Base-by-base conservation (phyloP, 805 yeast species). In the Zygosaccharomyces bailii region DNA sequence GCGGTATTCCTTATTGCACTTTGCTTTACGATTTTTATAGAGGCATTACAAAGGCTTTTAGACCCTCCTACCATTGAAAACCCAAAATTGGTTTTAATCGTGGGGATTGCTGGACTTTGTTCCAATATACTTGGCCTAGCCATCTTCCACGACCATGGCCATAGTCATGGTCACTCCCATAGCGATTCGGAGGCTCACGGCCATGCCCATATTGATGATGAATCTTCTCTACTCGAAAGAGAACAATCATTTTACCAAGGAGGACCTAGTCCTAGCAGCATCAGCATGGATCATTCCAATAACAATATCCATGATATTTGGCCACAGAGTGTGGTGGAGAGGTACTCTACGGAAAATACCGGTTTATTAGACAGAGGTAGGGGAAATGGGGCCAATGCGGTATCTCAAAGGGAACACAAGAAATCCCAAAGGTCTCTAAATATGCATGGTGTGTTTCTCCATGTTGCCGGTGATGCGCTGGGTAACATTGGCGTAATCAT, bases 381-480 rank as follows among this genome's bases (percentile, higher is more conserved):
- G 25, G 30, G 30, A 18, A 24, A 11, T 10, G 46, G 35, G 23
- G 14, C 38, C 7, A 7, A 10, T 6, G 27, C 32, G 9, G 23
- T 31, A n/a, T 21, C 30, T 14, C 29, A 33, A 13, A 42, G 31
- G 24, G 42, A 42, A 25, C 47, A 44, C 36, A 39, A 40, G 13
- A 49, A 50, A 25, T 33, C 71, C 48, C 56, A 66, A 24, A 79
- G 76, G 60, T 86, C 96, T n/a, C 71, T 91, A 71, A 91, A 93
- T 67, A 91, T 91, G 97, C 90, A 87, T 57, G 99, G 99, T 51
- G 97, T 91, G 2, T 93, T 87, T 61, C 72, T 91, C 59, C 99
- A 91, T 61, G 99, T 93, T 9, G 51, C 93, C 55, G 98, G 98
- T 35, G 99, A 91, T 66, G 98, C 98, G 1, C 72, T 91, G 45